Evolutionary conservation across 768 basidiomycete genomes (phyloP), one percentile per base, ranked within the genome.

Genomic region (Solioccasus polychromus): DNA sequence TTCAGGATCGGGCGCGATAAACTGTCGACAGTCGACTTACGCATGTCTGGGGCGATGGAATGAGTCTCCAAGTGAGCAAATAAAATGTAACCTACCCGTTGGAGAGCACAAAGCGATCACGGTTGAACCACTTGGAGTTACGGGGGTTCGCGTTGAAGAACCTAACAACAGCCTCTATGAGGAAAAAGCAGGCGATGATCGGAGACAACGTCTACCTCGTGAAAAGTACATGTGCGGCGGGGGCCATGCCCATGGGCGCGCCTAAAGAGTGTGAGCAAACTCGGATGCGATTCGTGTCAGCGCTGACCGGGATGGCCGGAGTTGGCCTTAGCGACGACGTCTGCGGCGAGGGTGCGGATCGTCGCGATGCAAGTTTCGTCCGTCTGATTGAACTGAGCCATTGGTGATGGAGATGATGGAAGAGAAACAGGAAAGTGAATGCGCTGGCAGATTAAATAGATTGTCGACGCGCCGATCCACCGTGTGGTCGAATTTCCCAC

Each of bases 41-140:
- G 83, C 88, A 63, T 90, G 88, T 52, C 88, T 89, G 39, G 14
- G 43, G 30, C 11, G 25, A 35, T 38, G 38, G 36, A 51, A 17
- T 62, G 34, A 45, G 42, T 46, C 39, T 48, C 8, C 23, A 53
- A 48, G 11, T 36, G 32, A 35, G 14, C 2, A 14, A 30, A 25
- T 17, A 24, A 39, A 24, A 20, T 46, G 31, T 39, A 18, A n/a
- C 32, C 70, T 68, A 92, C 82, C 92, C 92, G 62, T 95, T 95
- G 54, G 93, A 96, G 54, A 96, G 83, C 49, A 97, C 93, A 59
- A 95, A 97, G 69, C 93, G 85, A 75, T 96, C 93, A 50, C 94
- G 86, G 72, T 94, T 95, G 72, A 86, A 87, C 93, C 92, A 95
- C 68, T 90, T 85, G 32, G 92, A 82, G 73, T 77, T 86, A 67